A percentile compares a stretch with the other conserved stretches of the same genome.
phyloP scores from a whole-genome alignment of 1,139 yeast species.

The Pneumocystis murina region DNA sequence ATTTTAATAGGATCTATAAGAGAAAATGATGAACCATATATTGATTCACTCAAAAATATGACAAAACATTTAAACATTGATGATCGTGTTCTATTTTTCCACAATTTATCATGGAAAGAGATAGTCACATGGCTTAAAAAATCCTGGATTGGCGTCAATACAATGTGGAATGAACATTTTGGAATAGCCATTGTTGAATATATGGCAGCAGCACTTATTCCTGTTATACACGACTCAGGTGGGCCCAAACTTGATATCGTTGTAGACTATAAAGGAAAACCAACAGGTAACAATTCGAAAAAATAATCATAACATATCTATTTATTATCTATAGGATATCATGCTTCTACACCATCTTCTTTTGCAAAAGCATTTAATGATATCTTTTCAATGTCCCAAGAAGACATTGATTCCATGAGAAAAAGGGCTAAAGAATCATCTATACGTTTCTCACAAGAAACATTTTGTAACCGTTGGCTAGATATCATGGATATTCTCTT shows the following conservation, averaged over 20 bases:
- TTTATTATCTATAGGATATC: constrained; percentile 20
- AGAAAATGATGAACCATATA: constrained; percentile 49
- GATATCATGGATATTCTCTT: not conserved
- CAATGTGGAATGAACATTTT: constrained; percentile 99
- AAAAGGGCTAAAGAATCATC: not conserved
- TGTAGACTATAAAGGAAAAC: constrained; percentile 34
- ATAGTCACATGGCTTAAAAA: constrained; percentile 41
- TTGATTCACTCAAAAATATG: constrained; percentile 33
- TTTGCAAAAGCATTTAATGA: constrained; percentile 7
- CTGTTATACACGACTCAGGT: constrained; percentile 84
- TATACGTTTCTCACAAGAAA: not conserved
- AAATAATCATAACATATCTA: constrained; percentile 9
- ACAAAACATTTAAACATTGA: constrained; percentile 38
- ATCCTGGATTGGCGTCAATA: constrained; percentile 69
- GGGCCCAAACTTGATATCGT: constrained; percentile 88
- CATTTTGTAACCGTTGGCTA: not conserved
- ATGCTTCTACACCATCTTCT: constrained; percentile 9
- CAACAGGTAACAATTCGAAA: constrained; percentile 10
- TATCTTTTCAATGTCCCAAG: constrained; percentile 5
- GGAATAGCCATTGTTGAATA: constrained; percentile 97
- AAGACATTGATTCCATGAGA: not conserved
- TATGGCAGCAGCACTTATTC: constrained; percentile 71
- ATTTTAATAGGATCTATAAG: constrained; percentile 78
- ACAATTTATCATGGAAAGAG: constrained; percentile 59
- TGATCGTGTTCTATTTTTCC: constrained; percentile 45